phyloP scores from a whole-genome alignment of 2,329 filamentous ascomycete genomes.

The Epichloe uncinata region DNA sequence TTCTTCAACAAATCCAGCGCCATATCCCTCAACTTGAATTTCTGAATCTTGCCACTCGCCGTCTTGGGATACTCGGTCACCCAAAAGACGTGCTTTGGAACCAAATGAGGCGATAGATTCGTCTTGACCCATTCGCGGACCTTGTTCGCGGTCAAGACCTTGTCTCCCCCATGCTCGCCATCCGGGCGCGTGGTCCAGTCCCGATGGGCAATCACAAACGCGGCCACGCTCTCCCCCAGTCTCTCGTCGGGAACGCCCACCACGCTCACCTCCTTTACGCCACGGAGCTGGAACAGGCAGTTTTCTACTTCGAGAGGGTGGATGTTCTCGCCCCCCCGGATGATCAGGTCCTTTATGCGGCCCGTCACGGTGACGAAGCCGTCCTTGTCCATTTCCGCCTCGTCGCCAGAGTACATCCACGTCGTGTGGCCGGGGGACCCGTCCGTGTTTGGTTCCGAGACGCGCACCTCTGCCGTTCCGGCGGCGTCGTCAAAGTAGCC shows the following conservation, averaged over 20 bases:
- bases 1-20: constrained; percentile 28
- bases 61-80: constrained; percentile 81
- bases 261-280: constrained; percentile 64
- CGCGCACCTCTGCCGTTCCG: constrained; percentile 54
- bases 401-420: constrained; percentile 92
- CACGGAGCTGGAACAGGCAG: constrained; percentile 60
- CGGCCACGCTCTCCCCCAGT: constrained; percentile 84
- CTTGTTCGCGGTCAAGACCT: constrained; percentile 38
- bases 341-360: constrained; percentile 89
- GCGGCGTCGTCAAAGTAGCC: constrained; percentile 71
- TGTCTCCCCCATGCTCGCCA: constrained; percentile 13
- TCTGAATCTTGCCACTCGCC: constrained; percentile 92
- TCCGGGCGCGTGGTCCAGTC: constrained; percentile 15
- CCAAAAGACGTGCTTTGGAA: constrained; percentile 86
- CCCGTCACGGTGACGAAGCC: constrained; percentile 85
- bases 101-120: constrained; percentile 60
- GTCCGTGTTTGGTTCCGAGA: constrained; percentile 27
- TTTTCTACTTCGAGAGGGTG: constrained; percentile 90
- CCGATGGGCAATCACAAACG: constrained; percentile 53
- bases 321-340: constrained; percentile 90
- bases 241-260: constrained; percentile 71
- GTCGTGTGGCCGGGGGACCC: constrained; percentile 26
- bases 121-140: constrained; percentile 60
- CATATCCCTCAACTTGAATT: constrained; percentile 67
- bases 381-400: constrained; percentile 69